Percentiles rank a stretch among this genome's conserved stretches.
Conservation (phyloP, 768 basidiomycete genomes). For the Trametes cubensis region DNA sequence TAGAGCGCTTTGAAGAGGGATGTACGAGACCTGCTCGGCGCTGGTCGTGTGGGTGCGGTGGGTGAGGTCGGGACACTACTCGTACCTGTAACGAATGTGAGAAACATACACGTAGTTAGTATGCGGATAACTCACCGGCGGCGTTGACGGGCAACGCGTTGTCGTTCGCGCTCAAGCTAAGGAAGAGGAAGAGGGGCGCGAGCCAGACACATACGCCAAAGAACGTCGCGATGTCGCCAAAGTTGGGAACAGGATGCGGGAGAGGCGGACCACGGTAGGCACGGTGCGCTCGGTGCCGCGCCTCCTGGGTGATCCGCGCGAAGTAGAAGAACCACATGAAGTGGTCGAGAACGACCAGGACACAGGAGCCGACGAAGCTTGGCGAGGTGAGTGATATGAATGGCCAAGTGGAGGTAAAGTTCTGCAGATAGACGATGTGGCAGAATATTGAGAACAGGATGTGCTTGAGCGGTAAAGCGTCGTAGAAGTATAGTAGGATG, state of each 20-base stretch:
- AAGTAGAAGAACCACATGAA: slow-evolving; percentile 98
- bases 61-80: slow-evolving; percentile 31
- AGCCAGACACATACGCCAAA: slow-evolving; percentile 88
- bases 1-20: slow-evolving; percentile 74
- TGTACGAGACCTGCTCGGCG: slow-evolving; percentile 44
- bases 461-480: slow-evolving; percentile 77
- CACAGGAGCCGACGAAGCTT: slow-evolving; percentile 84
- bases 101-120: background rate
- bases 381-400: slow-evolving; percentile 86
- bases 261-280: slow-evolving; percentile 46
- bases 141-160: slow-evolving; percentile 85
- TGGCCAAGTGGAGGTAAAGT: slow-evolving; percentile 90
- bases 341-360: slow-evolving; percentile 85
- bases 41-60: slow-evolving; percentile 28
- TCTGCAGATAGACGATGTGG: slow-evolving; percentile 89
- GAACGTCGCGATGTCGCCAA: slow-evolving; percentile 81
- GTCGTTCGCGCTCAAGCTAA: slow-evolving; percentile 96
- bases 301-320: slow-evolving; percentile 66
- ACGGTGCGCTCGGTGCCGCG: slow-evolving; percentile 50
- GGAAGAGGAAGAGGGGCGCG: slow-evolving; percentile 89
- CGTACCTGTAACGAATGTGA: background rate
- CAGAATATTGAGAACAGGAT: slow-evolving; percentile 79
- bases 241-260: slow-evolving; percentile 41
- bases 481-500: slow-evolving; percentile 72
- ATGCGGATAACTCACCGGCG: slow-evolving; percentile 41